A percentile compares a stretch with the other conserved stretches of the same genome.
Conservation (phyloP, 305 asterid species). For the Solanum chacoense region DNA sequence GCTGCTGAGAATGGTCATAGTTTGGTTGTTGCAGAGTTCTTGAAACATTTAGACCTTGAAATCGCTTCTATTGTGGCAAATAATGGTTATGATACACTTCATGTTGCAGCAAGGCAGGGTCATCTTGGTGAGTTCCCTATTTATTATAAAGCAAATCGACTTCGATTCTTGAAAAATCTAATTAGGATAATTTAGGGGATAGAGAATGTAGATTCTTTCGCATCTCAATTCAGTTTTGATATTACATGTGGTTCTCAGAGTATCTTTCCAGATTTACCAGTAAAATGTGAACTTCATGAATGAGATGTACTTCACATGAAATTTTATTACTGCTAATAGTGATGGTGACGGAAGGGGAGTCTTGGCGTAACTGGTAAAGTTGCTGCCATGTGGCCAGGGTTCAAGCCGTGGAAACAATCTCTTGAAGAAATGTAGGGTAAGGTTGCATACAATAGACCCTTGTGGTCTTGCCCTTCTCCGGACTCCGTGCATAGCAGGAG, state of each 20-base stretch:
- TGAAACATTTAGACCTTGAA: slow-evolving; percentile 66
- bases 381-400: not conserved
- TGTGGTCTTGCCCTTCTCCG: not conserved
- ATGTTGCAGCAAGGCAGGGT: slow-evolving; percentile 90
- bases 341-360: not conserved
- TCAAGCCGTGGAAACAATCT: not conserved
- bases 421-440: not conserved
- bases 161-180: not conserved
- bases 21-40: slow-evolving; percentile 59
- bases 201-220: not conserved
- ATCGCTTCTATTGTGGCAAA: slow-evolving; percentile 62
- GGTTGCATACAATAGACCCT: not conserved
- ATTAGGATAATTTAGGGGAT: not conserved
- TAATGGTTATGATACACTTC: slow-evolving; percentile 82
- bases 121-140: slow-evolving; percentile 48
- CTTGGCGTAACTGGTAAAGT: not conserved
- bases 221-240: not conserved
- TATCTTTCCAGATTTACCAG: not conserved
- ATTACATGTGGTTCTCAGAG: not conserved
- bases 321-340: not conserved
- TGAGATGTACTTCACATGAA: not conserved
- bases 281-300: not conserved
- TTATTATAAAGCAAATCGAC: not conserved
- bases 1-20: slow-evolving; percentile 83
- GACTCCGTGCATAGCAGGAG: not conserved